phyloP scores from a whole-genome alignment of 2,329 filamentous ascomycete genomes.

The Elsinoe ampelina region DNA sequence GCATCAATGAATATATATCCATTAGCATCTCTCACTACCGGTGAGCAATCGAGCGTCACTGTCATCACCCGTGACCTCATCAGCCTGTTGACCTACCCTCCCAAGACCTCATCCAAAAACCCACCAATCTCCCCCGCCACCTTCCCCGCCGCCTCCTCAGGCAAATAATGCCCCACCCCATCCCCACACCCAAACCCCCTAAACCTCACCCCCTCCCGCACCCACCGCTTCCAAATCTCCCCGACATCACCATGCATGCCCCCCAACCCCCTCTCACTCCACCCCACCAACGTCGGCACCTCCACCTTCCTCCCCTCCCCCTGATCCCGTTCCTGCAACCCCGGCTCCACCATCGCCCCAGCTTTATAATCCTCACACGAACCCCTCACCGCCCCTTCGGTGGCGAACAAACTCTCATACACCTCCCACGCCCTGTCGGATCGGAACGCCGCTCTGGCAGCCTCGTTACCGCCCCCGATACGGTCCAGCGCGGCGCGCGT shows the following conservation, averaged over 20 bases:
- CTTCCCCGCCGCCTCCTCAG: conserved; percentile 36
- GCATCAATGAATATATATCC: neutral
- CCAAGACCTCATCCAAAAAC: conserved; percentile 15
- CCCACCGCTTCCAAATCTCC: conserved; percentile 38
- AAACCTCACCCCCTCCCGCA: conserved; percentile 28
- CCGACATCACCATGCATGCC: conserved; percentile 33
- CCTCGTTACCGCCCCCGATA: conserved; percentile 22
- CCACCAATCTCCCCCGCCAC: conserved; percentile 23
- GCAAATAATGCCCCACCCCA: conserved; percentile 38
- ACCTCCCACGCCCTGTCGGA: conserved; percentile 34
- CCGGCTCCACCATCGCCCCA: conserved; percentile 34
- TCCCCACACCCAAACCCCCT: conserved; percentile 27
- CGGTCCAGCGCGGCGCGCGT: conserved; percentile 27
- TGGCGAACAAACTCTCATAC: conserved; percentile 36
- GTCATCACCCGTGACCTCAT: neutral
- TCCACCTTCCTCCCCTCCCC: conserved; percentile 35
- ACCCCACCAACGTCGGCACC: conserved; percentile 36
- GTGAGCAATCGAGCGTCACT: neutral
- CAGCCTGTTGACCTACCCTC: neutral
- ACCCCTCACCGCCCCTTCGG: conserved; percentile 34
- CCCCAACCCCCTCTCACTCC: conserved; percentile 35
- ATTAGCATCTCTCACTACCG: neutral
- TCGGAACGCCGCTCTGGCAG: conserved; percentile 24
- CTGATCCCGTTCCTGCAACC: conserved; percentile 39
- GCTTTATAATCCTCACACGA: conserved; percentile 41